Base-by-base conservation (phyloP, 148 eudicot species). In the Camellia sinensis region DNA sequence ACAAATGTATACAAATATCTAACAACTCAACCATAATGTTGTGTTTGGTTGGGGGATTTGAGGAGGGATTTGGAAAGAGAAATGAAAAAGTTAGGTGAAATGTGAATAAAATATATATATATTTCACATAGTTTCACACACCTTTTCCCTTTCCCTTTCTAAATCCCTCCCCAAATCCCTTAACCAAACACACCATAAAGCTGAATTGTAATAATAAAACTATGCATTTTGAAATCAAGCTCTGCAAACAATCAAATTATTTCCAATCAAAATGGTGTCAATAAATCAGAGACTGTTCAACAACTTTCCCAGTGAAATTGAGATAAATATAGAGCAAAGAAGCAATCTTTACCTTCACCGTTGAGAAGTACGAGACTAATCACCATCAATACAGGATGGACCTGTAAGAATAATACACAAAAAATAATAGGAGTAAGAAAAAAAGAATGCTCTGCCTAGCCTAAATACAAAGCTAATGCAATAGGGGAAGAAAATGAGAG, bases 321-420 rank as follows among this genome's bases (percentile, higher is more conserved):
- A 65, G 21, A 62, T 14, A 67, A 7, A 52, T 18, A 37, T 14
- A 62, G 61, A 6, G 71, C 43, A 59, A 70, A 43, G 6, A 12
- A 68, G 4, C 7, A 65, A 6, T 60, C 4, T 37, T 84, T 92
- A 97, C 99, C 99, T 97, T 97, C 99, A 37, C 99, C 99, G 85
- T 94, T 94, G 76, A 97, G 84, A 71, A 97, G 87, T 60, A 97
- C 86, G 21, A 97, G 95, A 78, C 95, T 86, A 74, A 94, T 86
- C 80, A 94, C 92, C 95, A 92, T 91, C 67, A 97, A 75, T 56
- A 92, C 97, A 59, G 99, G 99, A 87, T 97, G 99, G 75, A 91
- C 90, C 99, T 97, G 92, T 85, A 83, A 71, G 77, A 52, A 73
- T 73, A 29, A 29, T 29, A 29, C 71, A 40, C 67, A 37, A 76